Evolutionary conservation across 2,329 filamentous ascomycete genomes (phyloP).

Genomic region (Botrytis squamosa): DNA sequence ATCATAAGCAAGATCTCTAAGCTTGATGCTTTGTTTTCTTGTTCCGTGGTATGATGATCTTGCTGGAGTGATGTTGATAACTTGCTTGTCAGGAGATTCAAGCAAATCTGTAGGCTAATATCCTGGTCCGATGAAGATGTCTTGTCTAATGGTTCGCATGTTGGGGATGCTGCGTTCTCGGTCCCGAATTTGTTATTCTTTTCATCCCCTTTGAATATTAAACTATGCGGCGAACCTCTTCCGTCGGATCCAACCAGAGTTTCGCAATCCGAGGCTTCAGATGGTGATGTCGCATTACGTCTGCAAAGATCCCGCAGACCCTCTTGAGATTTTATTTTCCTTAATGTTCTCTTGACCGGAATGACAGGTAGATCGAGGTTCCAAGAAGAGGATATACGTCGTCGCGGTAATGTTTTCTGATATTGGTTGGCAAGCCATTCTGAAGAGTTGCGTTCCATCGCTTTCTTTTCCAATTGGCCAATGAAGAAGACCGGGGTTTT

Average conservation of each 20-base stretch:
- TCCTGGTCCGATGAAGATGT: conserved; percentile 24
- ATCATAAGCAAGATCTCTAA: conserved; percentile 38
- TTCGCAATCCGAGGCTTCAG: conserved; percentile 20
- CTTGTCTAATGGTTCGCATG: not conserved
- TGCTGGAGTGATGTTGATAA: conserved; percentile 30
- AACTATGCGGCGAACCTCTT: conserved; percentile 13
- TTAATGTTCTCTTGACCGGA: conserved; percentile 24
- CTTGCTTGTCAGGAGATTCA: conserved; percentile 35
- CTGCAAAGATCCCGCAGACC: conserved; percentile 34
- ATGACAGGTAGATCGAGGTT: conserved; percentile 17
- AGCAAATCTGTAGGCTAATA: conserved; percentile 35
- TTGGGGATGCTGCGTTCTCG: not conserved
- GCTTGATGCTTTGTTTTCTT: conserved; percentile 30
- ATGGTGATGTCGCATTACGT: conserved; percentile 14
- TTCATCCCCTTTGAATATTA: not conserved
- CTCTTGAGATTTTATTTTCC: conserved; percentile 37
- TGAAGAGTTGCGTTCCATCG: conserved; percentile 25
- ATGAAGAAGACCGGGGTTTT: conserved; percentile 37
- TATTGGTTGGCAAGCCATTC: conserved; percentile 32
- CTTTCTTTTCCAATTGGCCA: conserved; percentile 33
- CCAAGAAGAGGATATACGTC: conserved; percentile 20
- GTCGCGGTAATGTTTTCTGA: conserved; percentile 27
- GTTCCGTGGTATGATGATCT: conserved; percentile 25
- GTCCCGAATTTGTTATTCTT: not conserved
- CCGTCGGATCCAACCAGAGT: conserved; percentile 26